Evolutionary conservation across 805 yeast genomes (phyloP), one percentile per base, ranked within the genome.

Genomic region (Ogataea ramenticola): DNA sequence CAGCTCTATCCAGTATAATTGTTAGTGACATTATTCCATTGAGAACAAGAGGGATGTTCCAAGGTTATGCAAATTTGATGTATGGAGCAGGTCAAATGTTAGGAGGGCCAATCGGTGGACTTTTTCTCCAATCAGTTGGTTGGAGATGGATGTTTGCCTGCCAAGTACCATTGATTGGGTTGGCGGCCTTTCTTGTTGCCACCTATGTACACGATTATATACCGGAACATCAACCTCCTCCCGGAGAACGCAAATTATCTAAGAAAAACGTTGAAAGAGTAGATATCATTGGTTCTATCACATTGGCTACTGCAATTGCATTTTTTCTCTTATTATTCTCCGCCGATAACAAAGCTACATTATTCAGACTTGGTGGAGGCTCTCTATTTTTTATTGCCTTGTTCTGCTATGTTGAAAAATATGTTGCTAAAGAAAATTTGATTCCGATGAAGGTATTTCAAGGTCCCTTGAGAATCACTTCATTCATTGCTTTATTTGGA

Each of bases 21-120:
- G 71, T 75, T 38, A 72, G 79, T 24, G 84, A 79, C 55, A 68
- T 77, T 24, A 77, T 77, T 9, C 74, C 81, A 0, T 56, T 77
- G 30, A 65, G 74, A 43, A 69, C 74, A 47, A 64, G 84, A 47
- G 79, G 79, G 3, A 59, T 75, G 39, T 77, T 64, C 49, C 75
- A 75, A 54, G 82, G 82, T 1, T 69, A 68, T 47, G 74, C 74
- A 1, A 66, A 64, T 39, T 49, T 68, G 37, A 54, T 68, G 43
- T 58, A 58, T 16, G 67, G 69, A 14, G 50, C 59, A 5, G 69
- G 72, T 10, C 74, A 68, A 42, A 63, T 69, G 48, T 43, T 67
- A 5, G 75, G 75, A 2, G 74, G 74, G 2, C 68, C 72, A 19
- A 52, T 70, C 42, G 75, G 74, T 35, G 72, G 73, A 1, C 35